Evolutionary conservation across 2,329 filamentous ascomycete species (phyloP).

Genomic region (Alternaria arbusti): DNA sequence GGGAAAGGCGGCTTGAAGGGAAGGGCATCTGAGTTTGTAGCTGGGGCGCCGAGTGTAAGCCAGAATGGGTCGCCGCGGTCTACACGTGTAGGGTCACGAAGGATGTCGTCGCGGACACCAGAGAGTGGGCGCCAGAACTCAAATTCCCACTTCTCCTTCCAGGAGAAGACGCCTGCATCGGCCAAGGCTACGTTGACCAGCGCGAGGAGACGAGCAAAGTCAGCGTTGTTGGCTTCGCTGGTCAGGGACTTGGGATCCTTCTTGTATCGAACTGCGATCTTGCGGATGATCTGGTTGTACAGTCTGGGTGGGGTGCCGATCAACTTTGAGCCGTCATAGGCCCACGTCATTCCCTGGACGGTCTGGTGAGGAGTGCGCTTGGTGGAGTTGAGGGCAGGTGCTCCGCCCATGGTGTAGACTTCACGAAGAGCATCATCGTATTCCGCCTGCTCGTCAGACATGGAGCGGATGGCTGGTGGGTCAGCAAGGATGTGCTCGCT

Average conservation of each 20-base stretch:
- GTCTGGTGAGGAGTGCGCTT: conserved; percentile 20
- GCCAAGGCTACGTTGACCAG: conserved; percentile 30
- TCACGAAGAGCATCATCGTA: conserved; percentile 18
- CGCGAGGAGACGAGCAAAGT: conserved; percentile 36
- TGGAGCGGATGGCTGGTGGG: conserved; percentile 16
- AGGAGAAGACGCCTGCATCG: conserved; percentile 38
- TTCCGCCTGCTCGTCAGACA: conserved; percentile 5
- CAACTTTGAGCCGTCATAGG: conserved; percentile 22
- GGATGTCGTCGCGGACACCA: conserved; percentile 29
- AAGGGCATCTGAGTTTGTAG: conserved; percentile 30
- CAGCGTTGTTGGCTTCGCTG: conserved; percentile 30
- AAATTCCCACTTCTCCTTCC: conserved; percentile 38
- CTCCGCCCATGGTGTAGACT: conserved; percentile 19
- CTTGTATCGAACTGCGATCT: conserved; percentile 27
- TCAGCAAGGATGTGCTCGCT: conserved; percentile 18
- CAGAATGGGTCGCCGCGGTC: conserved; percentile 30
- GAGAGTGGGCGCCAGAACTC: conserved; percentile 40
- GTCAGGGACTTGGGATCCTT: background rate
- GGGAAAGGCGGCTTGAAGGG: conserved; percentile 38
- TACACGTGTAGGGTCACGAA: conserved; percentile 25
- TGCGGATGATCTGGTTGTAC: conserved; percentile 33
- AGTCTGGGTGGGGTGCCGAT: conserved; percentile 25
- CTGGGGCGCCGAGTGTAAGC: conserved; percentile 29
- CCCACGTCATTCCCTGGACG: conserved; percentile 18
- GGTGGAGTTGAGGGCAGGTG: conserved; percentile 12